Evolutionary conservation across 2,329 filamentous ascomycete species (phyloP).

Genomic region (Stachybotrys echinatus): DNA sequence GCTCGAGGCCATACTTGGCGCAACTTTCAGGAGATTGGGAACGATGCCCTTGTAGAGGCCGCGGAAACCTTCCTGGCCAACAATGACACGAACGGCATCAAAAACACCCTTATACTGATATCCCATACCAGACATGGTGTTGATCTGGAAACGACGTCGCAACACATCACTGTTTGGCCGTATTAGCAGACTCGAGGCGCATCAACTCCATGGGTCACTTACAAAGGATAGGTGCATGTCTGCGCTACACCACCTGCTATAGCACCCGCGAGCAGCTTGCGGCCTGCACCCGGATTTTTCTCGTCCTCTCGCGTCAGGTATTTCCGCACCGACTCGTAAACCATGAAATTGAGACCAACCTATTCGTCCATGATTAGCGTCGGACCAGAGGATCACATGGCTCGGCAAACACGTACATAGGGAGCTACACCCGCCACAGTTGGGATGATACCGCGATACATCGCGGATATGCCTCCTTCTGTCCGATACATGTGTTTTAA

Average conservation of each 20-base stretch:
- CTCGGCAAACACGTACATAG: constrained; percentile 53
- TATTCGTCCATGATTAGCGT: constrained; percentile 23
- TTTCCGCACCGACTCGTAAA: constrained; percentile 83
- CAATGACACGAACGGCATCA: constrained; percentile 77
- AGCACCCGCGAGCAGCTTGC: constrained; percentile 85
- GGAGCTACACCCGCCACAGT: constrained; percentile 94
- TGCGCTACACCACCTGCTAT: constrained; percentile 95
- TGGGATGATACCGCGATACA: constrained; percentile 93
- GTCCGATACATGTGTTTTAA: constrained; percentile 80
- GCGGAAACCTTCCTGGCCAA: constrained; percentile 73
- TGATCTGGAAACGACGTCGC: constrained; percentile 92
- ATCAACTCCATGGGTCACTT: constrained; percentile 32
- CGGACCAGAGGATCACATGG: background rate
- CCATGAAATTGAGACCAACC: constrained; percentile 98
- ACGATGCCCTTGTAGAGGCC: constrained; percentile 95
- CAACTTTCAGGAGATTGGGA: constrained; percentile 93
- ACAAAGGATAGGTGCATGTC: constrained; percentile 98
- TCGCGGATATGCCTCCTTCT: constrained; percentile 76
- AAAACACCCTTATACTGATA: constrained; percentile 88
- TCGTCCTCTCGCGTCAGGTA: constrained; percentile 85
- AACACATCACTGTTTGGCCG: constrained; percentile 67
- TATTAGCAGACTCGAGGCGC: constrained; percentile 14
- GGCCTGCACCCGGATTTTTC: constrained; percentile 68
- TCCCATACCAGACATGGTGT: constrained; percentile 98
- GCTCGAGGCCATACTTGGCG: constrained; percentile 96